Base-by-base conservation (phyloP, 441 rosid species). In the Eugenia klotzschiana region DNA sequence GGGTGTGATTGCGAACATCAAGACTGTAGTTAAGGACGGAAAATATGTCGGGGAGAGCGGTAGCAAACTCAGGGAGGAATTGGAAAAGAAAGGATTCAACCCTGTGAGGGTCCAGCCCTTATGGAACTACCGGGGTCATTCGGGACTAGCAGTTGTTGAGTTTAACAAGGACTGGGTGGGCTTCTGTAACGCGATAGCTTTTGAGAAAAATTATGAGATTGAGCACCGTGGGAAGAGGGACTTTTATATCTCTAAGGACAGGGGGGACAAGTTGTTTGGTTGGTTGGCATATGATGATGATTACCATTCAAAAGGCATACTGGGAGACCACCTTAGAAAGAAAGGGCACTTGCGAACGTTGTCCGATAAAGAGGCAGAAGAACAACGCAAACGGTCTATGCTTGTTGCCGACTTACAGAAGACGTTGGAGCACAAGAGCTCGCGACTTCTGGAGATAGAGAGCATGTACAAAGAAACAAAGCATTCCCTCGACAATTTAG, bases 251-350 rank as follows among this genome's bases (percentile, higher is more conserved):
- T 81, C 81, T 0, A 83, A 80, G 37, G 37, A 83, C 49, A 84
- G 74, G 79, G 92, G 93, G 49, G 86, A 88, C 82, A 88, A 84
- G 33, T 64, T 90, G 52, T 94, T 89, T 87, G 98, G 94, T 43
- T 94, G 98, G 98, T 77, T 94, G 79, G 98, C 98, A 16, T 82
- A 91, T 43, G 90, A 85, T 20, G 91, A 87, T 37, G 98, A 95
- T 83, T 95, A 79, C 86, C 1, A 85, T 79, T 88, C 91, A 8
- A 80, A 23, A 51, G 81, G 85, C 33, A 23, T 85, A 16, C 6
- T 93, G 46, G 94, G 95, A 84, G 84, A 86, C 6, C 77, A 89
- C 84, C 92, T 95, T 56, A 87, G 86, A 27, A 90, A 50, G 53
- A 85, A 91, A 14, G 94, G 95, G 51, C 95, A 93, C 81, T 64